Evolutionary conservation across 208 protist genomes (phyloP).

Genomic region (Lotmaria passim): DNA sequence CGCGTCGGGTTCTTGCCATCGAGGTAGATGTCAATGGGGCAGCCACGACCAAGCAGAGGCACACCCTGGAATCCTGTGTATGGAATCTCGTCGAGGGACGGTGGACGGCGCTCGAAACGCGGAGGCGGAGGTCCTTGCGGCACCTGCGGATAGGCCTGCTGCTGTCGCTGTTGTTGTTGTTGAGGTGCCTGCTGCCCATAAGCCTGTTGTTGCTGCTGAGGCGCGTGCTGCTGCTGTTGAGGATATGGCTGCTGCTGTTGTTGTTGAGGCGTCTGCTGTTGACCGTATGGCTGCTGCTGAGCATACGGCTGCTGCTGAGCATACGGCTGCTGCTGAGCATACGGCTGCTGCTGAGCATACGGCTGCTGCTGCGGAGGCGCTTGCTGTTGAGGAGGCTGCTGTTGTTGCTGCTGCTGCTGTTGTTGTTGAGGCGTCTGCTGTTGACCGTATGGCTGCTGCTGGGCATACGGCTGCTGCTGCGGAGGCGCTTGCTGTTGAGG

Average conservation of each 20-base stretch:
- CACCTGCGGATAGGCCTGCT: constrained; percentile 41
- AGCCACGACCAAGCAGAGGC: constrained; percentile 68
- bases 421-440: constrained; percentile 21
- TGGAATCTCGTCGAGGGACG: constrained; percentile 71
- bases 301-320: constrained; percentile 22
- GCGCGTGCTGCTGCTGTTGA: constrained; percentile 22
- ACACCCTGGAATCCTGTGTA: constrained; percentile 71
- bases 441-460: constrained; percentile 12
- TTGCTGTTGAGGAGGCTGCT: not conserved
- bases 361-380: constrained; percentile 21
- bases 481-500: not conserved
- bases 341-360: constrained; percentile 7
- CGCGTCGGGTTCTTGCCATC: constrained; percentile 83
- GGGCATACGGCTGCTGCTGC: constrained; percentile 14
- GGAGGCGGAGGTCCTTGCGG: constrained; percentile 52
- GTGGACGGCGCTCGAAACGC: constrained; percentile 74
- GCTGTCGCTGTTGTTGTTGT: constrained; percentile 34
- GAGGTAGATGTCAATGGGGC: constrained; percentile 87
- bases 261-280: constrained; percentile 29
- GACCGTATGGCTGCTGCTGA: constrained; percentile 23
- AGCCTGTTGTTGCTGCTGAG: constrained; percentile 26
- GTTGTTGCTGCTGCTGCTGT: not conserved
- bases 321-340: constrained; percentile 14
- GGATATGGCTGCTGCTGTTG: constrained; percentile 20
- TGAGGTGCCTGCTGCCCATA: constrained; percentile 31